phyloP scores from a whole-genome alignment of 352 stramenopile genomes.

The Phytophthora agathidicida region DNA sequence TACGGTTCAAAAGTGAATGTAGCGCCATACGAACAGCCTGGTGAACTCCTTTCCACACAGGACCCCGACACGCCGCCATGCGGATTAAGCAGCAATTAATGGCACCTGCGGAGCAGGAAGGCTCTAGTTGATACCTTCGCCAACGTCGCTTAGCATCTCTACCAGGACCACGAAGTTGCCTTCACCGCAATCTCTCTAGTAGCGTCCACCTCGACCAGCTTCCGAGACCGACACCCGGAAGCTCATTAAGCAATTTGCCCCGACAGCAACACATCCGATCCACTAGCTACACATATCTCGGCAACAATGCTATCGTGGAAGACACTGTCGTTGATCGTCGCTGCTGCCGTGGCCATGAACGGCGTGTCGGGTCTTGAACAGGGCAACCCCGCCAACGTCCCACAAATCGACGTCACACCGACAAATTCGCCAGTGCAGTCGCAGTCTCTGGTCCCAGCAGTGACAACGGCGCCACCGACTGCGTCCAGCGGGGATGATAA shows the following conservation, averaged over 20 bases:
- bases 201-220: not conserved
- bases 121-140: slow-evolving; percentile 5
- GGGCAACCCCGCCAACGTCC: slow-evolving; percentile 6
- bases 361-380: slow-evolving; percentile 15
- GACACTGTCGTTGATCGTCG: slow-evolving; percentile 17
- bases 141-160: slow-evolving; percentile 7
- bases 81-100: slow-evolving; percentile 7
- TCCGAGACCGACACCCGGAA: not conserved
- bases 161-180: slow-evolving; percentile 1
- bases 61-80: slow-evolving; percentile 10
- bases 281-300: not conserved
- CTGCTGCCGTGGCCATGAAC: slow-evolving; percentile 12
- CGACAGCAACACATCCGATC: slow-evolving; percentile 4
- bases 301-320: slow-evolving; percentile 21
- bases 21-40: slow-evolving; percentile 4
- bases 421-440: not conserved
- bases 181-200: slow-evolving; percentile 1
- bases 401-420: not conserved
- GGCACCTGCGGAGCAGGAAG: slow-evolving; percentile 7
- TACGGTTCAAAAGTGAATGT: not conserved
- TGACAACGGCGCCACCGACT: not conserved
- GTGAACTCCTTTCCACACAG: slow-evolving; percentile 10
- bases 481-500: not conserved
- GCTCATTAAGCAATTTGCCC: slow-evolving; percentile 29
- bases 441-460: not conserved